Percentiles rank a stretch among this genome's conserved stretches.
These are phyloP conservation scores for Cornus kousa DNA, from an alignment of 148 eudicot species.

Conservation along the genomic window DNA sequence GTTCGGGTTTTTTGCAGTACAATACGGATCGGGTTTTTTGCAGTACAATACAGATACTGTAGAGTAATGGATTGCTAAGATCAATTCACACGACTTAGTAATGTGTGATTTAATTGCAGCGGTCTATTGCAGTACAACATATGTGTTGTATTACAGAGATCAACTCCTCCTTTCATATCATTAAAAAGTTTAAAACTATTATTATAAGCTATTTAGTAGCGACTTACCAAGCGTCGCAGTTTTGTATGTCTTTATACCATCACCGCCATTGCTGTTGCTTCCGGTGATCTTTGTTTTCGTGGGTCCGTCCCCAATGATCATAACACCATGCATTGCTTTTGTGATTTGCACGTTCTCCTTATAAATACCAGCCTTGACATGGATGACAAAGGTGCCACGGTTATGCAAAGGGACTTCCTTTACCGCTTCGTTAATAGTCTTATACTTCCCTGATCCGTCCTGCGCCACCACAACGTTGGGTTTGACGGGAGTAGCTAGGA, in stretches of 20 bases:
- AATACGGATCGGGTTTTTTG: no score
- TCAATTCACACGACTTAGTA: no score
- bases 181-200: no score
- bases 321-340: slow-evolving; percentile 10
- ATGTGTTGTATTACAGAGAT: no score
- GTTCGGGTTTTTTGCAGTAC: no score
- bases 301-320: slow-evolving; percentile 56
- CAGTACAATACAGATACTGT: no score
- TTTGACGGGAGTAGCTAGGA: slow-evolving; percentile 8
- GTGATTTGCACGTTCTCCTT: slow-evolving; percentile 31
- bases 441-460: slow-evolving; percentile 64
- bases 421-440: slow-evolving; percentile 51
- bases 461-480: slow-evolving; percentile 62
- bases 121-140: no score
- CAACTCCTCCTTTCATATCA: no score
- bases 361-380: slow-evolving; percentile 50
- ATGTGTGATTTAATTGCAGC: no score
- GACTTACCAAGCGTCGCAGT: slow-evolving; percentile 49
- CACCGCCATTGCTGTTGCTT: slow-evolving; percentile 24
- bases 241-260: slow-evolving; percentile 21
- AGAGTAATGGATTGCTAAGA: no score
- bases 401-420: slow-evolving; percentile 27
- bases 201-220: neutral
- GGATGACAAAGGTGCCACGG: slow-evolving; percentile 33
- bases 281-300: slow-evolving; percentile 49